Evolutionary conservation across 2,329 filamentous ascomycete genomes (phyloP).

Genomic region (Plenodomus tracheiphilus): DNA sequence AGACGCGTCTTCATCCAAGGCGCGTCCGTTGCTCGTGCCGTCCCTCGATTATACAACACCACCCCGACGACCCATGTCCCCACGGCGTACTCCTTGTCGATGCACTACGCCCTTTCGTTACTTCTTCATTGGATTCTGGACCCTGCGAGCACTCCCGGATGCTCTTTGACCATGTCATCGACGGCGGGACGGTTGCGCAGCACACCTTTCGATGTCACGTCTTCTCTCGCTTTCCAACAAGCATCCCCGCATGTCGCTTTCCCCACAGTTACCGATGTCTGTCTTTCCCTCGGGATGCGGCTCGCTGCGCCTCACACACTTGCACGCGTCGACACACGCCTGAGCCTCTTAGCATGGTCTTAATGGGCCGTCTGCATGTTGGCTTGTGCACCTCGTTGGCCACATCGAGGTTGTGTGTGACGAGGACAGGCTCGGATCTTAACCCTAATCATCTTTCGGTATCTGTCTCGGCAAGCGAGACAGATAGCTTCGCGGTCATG

Average conservation of each 20-base stretch:
- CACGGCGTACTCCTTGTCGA: constrained; percentile 10
- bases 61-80: constrained; percentile 19
- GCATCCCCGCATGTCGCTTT: constrained; percentile 68
- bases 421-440: constrained; percentile 82
- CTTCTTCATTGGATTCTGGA: constrained; percentile 17
- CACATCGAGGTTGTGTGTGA: constrained; percentile 43
- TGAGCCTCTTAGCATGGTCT: constrained; percentile 63
- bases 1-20: not conserved
- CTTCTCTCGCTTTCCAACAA: constrained; percentile 41
- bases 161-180: constrained; percentile 33
- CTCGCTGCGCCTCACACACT: constrained; percentile 46
- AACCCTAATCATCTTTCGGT: constrained; percentile 90
- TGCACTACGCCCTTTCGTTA: constrained; percentile 4
- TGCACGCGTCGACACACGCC: constrained; percentile 54
- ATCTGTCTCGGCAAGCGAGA: constrained; percentile 48
- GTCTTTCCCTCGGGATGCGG: constrained; percentile 67
- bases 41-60: constrained; percentile 9
- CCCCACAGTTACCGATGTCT: constrained; percentile 76
- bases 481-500: constrained; percentile 52
- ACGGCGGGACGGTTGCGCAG: constrained; percentile 28
- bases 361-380: constrained; percentile 52
- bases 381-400: constrained; percentile 42
- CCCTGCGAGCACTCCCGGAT: constrained; percentile 9
- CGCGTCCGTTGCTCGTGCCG: constrained; percentile 1
- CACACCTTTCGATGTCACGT: constrained; percentile 20